A percentile compares a stretch with the other conserved stretches of the same genome.
Conservation (phyloP, 805 yeast species). For the Candida cerambycidarum region DNA sequence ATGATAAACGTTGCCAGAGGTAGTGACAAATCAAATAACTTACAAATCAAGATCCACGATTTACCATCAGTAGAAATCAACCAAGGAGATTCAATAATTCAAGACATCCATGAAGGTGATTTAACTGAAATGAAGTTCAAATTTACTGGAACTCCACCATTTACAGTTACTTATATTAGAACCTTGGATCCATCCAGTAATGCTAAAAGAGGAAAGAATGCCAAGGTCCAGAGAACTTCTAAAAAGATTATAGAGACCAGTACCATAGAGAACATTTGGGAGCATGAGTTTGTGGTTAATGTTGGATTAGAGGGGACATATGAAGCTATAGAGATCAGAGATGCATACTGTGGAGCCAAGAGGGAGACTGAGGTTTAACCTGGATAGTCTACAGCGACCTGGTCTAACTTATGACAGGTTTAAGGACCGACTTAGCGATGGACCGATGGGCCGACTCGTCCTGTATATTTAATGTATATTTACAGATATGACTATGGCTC, state of each 20-base stretch:
- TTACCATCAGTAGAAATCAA: constrained; percentile 77
- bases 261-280: constrained; percentile 66
- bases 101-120: constrained; percentile 92
- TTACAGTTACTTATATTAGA: constrained; percentile 79
- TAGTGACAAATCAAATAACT: constrained; percentile 30
- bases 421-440: no score
- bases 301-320: constrained; percentile 91
- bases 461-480: constrained; percentile 1
- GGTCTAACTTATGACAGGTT: no score
- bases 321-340: constrained; percentile 88
- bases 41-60: constrained; percentile 41
- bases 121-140: constrained; percentile 82
- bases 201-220: constrained; percentile 26
- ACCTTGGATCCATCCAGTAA: constrained; percentile 37
- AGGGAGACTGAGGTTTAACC: no score
- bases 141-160: constrained; percentile 89
- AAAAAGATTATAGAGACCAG: constrained; percentile 19
- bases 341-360: constrained; percentile 63
- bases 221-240: constrained; percentile 14
- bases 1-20: constrained; percentile 52
- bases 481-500: background rate
- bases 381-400: no score
- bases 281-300: constrained; percentile 63
- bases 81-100: constrained; percentile 72
- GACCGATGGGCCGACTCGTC: no score